phyloP scores from a whole-genome alignment of 805 yeast genomes.

The Monosporozyma unispora region DNA sequence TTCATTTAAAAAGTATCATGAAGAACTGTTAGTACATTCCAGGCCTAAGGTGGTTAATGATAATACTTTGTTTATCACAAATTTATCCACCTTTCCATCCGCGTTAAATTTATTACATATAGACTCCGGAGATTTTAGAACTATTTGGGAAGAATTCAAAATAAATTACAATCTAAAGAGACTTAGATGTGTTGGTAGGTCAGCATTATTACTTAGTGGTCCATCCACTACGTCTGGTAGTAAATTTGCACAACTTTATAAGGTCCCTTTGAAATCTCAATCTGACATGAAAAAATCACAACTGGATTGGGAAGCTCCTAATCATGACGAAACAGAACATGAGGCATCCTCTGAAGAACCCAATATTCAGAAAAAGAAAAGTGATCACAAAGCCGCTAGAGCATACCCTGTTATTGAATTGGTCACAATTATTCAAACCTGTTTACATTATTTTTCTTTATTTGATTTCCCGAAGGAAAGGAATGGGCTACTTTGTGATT shows the following conservation, averaged over 20 bases:
- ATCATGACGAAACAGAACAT: background rate
- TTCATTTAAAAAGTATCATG: slow-evolving; percentile 49
- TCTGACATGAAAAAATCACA: background rate
- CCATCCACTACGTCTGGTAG: slow-evolving; percentile 74
- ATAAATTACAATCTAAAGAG: slow-evolving; percentile 71
- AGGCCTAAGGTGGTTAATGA: slow-evolving; percentile 54
- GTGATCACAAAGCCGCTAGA: background rate
- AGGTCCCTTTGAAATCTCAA: slow-evolving; percentile 34
- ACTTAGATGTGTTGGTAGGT: slow-evolving; percentile 77
- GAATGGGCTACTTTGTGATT: slow-evolving; percentile 78
- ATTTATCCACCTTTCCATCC: slow-evolving; percentile 72
- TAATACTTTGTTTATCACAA: slow-evolving; percentile 69
- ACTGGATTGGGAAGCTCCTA: background rate
- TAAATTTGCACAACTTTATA: slow-evolving; percentile 70
- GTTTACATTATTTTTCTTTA: slow-evolving; percentile 68
- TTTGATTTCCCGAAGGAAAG: slow-evolving; percentile 53
- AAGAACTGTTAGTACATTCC: slow-evolving; percentile 55
- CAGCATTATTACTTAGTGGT: slow-evolving; percentile 58
- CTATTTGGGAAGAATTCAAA: slow-evolving; percentile 48
- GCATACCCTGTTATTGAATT: slow-evolving; percentile 63
- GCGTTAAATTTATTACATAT: slow-evolving; percentile 63
- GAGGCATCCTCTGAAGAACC: background rate
- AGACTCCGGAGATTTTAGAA: slow-evolving; percentile 46
- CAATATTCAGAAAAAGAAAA: background rate
- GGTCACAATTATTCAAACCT: slow-evolving; percentile 63